Evolutionary conservation across 1,284 basidiomycete genomes (phyloP), one percentile per base, ranked within the genome.

Genomic region (Rhodotorula sp.): DNA sequence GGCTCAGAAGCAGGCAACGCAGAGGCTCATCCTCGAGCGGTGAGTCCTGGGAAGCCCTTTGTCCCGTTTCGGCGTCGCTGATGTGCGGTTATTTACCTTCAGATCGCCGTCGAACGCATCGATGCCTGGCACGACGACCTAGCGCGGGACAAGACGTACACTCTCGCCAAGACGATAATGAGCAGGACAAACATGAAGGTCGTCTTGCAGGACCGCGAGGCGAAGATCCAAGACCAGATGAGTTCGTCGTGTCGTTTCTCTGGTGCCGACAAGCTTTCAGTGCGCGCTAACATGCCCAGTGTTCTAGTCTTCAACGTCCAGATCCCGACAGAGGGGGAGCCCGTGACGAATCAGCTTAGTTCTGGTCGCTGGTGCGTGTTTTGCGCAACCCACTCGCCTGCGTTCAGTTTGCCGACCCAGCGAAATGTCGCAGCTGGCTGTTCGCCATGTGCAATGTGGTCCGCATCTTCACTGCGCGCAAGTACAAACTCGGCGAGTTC

Each of bases 261-360:
- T 14, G 23, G 3, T 45, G 46, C n/a, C 50, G 49, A 61, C 10
- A 16, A 3, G 2, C 14, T 17, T 10, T 23, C 7, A 45, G 19
- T 21, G 23, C 7, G 14, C 10, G 21, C 42, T 45, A 23, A 23
- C 42, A 14, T 42, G 82, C 10, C 3, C 16, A 7, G 1, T 17
- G 19, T 3, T 7, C 2, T 93, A 81, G 85, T 96, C 74, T 97
- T 95, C 86, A 94, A 92, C 81, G 84, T 88, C 76, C 85, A 88
- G 73, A 80, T 96, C 61, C 89, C 90, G 60, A 88, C 90, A 84
- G 89, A 90, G 83, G 77, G 78, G 42, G 87, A 86, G 7, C 92
- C 93, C 2, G 85, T 96, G 70, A 93, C 92, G 52, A 90, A 92
- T 82, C 94, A 97, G 86, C 90, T 88, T 82, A 87, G 85, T 76